Evolutionary conservation across 176 grass and related monocot genomes (phyloP).

Genomic region (Oryza glaberrima): DNA sequence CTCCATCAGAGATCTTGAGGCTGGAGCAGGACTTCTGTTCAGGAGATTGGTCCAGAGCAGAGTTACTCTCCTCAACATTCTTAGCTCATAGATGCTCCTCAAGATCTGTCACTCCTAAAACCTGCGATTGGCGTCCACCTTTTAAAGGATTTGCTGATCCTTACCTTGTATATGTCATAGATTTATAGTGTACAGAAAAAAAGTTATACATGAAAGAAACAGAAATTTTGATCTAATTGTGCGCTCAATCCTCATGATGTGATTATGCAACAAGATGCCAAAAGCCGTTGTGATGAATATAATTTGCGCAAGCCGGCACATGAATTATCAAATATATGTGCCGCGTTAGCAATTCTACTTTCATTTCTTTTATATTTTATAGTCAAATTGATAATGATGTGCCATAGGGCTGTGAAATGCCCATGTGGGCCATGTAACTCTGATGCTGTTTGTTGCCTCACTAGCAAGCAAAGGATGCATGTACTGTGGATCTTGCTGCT

Average conservation of each 20-base stretch:
- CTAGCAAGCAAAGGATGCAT: conserved; percentile 40
- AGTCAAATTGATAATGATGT: neutral
- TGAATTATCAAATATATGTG: neutral
- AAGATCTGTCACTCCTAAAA: neutral
- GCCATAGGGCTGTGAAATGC: neutral
- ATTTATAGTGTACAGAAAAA: conserved; percentile 3
- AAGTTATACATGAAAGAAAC: neutral
- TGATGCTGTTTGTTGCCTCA: conserved; percentile 35
- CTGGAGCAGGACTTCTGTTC: conserved; percentile 6
- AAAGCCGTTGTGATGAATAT: neutral
- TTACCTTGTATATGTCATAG: neutral
- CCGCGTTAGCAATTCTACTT: neutral
- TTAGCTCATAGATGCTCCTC: conserved; percentile 26
- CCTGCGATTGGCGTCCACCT: conserved; percentile 24
- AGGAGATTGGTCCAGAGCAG: conserved; percentile 36
- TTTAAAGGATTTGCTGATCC: conserved; percentile 39
- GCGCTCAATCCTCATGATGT: neutral
- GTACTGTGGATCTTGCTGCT: conserved; percentile 36
- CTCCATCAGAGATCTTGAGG: conserved; percentile 40
- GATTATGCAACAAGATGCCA: neutral
- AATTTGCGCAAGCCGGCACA: no score
- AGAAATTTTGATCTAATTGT: conserved; percentile 21
- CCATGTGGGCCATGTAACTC: conserved; percentile 9
- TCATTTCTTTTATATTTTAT: neutral
- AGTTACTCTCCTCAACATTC: conserved; percentile 39